These are phyloP conservation scores for Diplocarpon mali DNA, from an alignment of 2,329 filamentous ascomycete species.

Conservation along the genomic window DNA sequence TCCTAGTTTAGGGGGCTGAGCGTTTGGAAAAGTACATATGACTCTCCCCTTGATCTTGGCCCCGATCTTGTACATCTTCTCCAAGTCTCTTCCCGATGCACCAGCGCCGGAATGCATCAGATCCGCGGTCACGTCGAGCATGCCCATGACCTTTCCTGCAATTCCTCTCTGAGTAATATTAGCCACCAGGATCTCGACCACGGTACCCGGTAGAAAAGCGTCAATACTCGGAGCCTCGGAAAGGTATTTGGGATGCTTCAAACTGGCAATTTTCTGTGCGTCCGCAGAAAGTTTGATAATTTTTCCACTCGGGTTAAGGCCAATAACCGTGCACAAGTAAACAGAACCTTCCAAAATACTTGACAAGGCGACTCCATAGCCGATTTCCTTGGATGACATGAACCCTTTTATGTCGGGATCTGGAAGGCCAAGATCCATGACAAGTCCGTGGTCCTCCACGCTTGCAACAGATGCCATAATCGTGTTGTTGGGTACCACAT, in stretches of 20 bases:
- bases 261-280: constrained; percentile 55
- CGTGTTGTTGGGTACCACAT: constrained; percentile 63
- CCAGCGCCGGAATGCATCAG: constrained; percentile 76
- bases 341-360: constrained; percentile 73
- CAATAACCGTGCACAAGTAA: constrained; percentile 70
- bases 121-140: constrained; percentile 84
- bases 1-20: constrained; percentile 72
- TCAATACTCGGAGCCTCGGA: constrained; percentile 76
- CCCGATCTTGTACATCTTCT: constrained; percentile 70
- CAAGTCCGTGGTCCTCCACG: constrained; percentile 88
- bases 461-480: constrained; percentile 82
- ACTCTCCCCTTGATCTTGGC: constrained; percentile 78
- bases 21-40: constrained; percentile 73
- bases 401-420: constrained; percentile 65
- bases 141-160: constrained; percentile 81
- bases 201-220: constrained; percentile 83
- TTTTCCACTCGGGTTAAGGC: constrained; percentile 65
- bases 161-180: constrained; percentile 67
- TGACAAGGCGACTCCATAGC: constrained; percentile 50
- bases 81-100: constrained; percentile 56
- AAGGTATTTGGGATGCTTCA: constrained; percentile 52
- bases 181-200: constrained; percentile 72
- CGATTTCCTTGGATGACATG: constrained; percentile 73
- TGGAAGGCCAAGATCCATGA: constrained; percentile 81
- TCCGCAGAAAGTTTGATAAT: constrained; percentile 78